Conservation (phyloP, 2,329 filamentous ascomycete genomes). For the Colletotrichum sp. region DNA sequence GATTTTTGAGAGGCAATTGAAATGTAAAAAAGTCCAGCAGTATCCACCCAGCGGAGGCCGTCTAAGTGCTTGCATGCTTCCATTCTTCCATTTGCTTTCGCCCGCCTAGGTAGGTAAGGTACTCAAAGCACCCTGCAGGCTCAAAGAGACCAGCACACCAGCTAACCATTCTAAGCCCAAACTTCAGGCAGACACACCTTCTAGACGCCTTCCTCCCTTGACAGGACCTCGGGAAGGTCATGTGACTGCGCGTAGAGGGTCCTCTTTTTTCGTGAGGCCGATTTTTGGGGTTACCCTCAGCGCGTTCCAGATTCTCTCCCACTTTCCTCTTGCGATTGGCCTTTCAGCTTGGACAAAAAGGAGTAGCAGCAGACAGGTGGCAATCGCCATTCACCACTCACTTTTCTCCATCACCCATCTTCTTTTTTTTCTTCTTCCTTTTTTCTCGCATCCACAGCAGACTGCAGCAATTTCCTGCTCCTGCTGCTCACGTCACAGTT, state of each 20-base stretch:
- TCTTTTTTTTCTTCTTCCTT: neutral
- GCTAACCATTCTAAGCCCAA: neutral
- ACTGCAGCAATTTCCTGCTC: neutral
- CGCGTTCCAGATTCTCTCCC: neutral
- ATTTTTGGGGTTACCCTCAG: neutral
- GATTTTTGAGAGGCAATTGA: neutral
- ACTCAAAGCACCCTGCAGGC: neutral
- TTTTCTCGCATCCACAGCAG: neutral
- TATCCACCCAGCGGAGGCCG: neutral
- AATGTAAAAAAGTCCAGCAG: neutral
- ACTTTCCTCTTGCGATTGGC: neutral
- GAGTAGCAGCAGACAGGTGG: neutral
- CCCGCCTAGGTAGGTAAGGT: neutral
- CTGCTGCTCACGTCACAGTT: neutral
- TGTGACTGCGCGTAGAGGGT: conserved; percentile 20
- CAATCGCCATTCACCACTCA: neutral
- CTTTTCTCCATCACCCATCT: neutral
- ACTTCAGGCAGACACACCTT: neutral
- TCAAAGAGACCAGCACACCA: neutral
- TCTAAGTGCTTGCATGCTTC: neutral
- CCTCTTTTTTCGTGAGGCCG: neutral
- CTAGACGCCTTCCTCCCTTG: neutral
- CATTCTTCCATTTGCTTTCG: neutral
- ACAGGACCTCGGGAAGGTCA: neutral
- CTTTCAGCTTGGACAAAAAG: neutral